Evolutionary conservation across 257 asterid genomes (phyloP).

Genomic region (Ilex asprella): DNA sequence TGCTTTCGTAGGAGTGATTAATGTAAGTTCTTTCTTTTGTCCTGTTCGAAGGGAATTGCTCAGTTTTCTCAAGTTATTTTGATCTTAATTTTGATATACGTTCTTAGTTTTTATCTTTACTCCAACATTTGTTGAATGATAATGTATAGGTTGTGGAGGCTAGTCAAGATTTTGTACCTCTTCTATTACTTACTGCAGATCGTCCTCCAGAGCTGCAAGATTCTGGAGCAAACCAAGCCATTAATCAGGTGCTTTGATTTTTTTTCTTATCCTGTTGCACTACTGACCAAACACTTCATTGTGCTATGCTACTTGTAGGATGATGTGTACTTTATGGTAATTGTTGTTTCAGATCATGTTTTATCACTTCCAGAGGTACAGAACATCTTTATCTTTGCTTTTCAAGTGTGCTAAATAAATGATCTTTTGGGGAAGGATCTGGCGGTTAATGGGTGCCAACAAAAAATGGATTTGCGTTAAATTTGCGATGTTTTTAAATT

Average conservation of each 20-base stretch:
- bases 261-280: neutral
- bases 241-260: conserved; percentile 57
- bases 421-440: no score
- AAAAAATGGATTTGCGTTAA: no score
- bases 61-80: neutral
- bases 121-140: neutral
- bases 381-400: no score
- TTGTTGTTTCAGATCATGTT: neutral
- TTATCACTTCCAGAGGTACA: no score
- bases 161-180: conserved; percentile 84
- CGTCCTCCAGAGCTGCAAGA: conserved; percentile 95
- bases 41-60: neutral
- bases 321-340: conserved; percentile 1
- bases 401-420: no score
- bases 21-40: neutral
- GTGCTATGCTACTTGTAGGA: neutral
- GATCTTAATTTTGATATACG: neutral
- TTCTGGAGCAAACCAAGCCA: conserved; percentile 97
- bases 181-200: conserved; percentile 86
- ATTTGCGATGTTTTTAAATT: no score
- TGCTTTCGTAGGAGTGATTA: neutral
- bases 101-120: neutral
- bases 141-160: conserved; percentile 89
- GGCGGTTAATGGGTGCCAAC: no score
- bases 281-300: no score